Evolutionary conservation across 192 early-diverging fungal species (phyloP).

Genomic region (Funneliformis geosporum): DNA sequence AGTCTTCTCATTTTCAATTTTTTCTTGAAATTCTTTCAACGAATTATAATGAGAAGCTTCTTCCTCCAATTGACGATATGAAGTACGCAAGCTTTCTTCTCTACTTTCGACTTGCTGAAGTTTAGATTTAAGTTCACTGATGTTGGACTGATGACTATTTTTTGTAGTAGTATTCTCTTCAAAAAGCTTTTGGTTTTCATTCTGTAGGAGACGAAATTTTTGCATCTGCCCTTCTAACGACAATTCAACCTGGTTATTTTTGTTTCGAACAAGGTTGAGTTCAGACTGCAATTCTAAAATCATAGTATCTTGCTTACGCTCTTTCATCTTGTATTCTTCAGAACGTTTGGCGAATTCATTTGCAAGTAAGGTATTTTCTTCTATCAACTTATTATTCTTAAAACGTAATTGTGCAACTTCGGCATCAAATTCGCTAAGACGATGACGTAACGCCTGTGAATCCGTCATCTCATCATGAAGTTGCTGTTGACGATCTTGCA

Average conservation of each 20-base stretch:
- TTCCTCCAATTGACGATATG: too few species aligned
- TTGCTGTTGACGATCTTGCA: slow-evolving; percentile 15
- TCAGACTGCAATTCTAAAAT: not conserved
- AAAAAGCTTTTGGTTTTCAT: not conserved
- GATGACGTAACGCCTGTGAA: not conserved
- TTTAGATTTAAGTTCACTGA: not conserved
- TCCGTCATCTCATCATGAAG: not conserved
- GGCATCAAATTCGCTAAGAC: not conserved
- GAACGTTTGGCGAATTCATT: slow-evolving; percentile 6
- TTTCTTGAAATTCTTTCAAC: not conserved
- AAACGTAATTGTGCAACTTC: not conserved
- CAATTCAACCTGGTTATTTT: not conserved
- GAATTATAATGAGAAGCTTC: too few species aligned
- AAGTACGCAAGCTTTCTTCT: not conserved
- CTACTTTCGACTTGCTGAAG: not conserved
- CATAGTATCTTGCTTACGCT: not conserved
- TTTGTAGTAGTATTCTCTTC: not conserved
- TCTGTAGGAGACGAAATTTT: not conserved
- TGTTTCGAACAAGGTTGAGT: not conserved
- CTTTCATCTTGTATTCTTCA: slow-evolving; percentile 3
- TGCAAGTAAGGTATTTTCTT: not conserved
- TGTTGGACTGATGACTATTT: not conserved
- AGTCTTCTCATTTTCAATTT: not conserved
- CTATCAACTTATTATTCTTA: not conserved
- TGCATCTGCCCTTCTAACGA: not conserved